A percentile compares a stretch with the other conserved stretches of the same genome.
phyloP scores from a whole-genome alignment of 257 asterid species.

The Fraxinus americana region DNA sequence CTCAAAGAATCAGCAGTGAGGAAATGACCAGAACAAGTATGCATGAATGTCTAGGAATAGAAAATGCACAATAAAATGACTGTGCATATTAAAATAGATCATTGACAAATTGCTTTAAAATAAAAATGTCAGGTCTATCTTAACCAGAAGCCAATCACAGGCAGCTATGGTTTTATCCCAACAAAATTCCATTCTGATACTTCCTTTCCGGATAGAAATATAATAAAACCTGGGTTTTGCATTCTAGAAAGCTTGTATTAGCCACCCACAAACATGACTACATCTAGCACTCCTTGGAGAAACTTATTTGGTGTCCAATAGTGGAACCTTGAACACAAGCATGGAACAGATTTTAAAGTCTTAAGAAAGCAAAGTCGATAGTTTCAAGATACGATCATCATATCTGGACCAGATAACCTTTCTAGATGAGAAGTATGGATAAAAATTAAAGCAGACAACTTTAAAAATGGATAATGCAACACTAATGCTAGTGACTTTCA shows the following conservation, averaged over 20 bases:
- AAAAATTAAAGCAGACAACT: neutral
- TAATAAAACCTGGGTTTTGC: neutral
- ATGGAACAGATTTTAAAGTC: neutral
- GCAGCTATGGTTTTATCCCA: neutral
- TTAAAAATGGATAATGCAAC: neutral
- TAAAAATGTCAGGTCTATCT: neutral
- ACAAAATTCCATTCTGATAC: neutral
- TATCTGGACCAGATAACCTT: conserved; percentile 5
- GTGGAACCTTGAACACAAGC: neutral
- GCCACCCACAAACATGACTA: neutral
- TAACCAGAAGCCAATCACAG: neutral
- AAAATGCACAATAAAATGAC: neutral
- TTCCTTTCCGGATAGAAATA: neutral
- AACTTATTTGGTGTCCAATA: neutral
- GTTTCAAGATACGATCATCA: neutral
- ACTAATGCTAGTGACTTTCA: neutral
- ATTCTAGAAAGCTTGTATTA: neutral
- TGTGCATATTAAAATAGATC: neutral
- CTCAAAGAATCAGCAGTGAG: conserved; percentile 27
- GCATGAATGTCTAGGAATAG: neutral
- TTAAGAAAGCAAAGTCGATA: neutral
- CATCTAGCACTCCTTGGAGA: conserved; percentile 8
- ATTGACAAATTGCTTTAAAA: neutral
- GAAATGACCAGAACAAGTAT: neutral
- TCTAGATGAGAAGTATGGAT: conserved; percentile 18